phyloP scores from a whole-genome alignment of 2,329 filamentous ascomycete species.

The Triangularia verruculosa region DNA sequence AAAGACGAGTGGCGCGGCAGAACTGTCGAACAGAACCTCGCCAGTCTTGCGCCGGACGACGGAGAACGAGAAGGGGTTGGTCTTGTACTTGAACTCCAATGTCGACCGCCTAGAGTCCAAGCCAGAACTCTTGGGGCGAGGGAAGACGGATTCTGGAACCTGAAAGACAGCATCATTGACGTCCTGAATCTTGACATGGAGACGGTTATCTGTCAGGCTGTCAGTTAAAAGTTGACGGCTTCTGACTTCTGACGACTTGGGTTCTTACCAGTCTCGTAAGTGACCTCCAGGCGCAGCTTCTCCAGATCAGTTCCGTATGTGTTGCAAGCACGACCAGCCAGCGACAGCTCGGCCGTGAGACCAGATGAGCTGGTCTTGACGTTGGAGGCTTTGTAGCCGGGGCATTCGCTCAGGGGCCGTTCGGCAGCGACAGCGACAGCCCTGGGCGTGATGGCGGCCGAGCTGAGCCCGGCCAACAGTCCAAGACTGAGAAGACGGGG shows the following conservation, averaged over 20 bases:
- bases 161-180: slow-evolving; percentile 69
- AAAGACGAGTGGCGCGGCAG: slow-evolving; percentile 64
- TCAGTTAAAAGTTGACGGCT: not conserved
- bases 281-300: slow-evolving; percentile 58
- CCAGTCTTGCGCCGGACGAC: slow-evolving; percentile 38
- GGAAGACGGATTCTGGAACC: slow-evolving; percentile 66
- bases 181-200: slow-evolving; percentile 75
- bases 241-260: not conserved
- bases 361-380: slow-evolving; percentile 48
- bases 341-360: slow-evolving; percentile 59
- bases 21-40: slow-evolving; percentile 67
- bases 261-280: slow-evolving; percentile 55
- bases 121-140: slow-evolving; percentile 48
- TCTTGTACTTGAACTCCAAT: slow-evolving; percentile 45
- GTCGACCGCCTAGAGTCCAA: slow-evolving; percentile 36
- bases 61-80: slow-evolving; percentile 41
- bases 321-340: slow-evolving; percentile 65
- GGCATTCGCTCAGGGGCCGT: slow-evolving; percentile 43
- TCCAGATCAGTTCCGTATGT: slow-evolving; percentile 67
- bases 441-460: slow-evolving; percentile 8
- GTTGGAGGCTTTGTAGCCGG: slow-evolving; percentile 60
- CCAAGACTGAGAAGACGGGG: slow-evolving; percentile 21
- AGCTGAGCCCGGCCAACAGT: slow-evolving; percentile 20
- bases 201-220: slow-evolving; percentile 53
- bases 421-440: slow-evolving; percentile 23